Evolutionary conservation across 176 grass and related monocot genomes (phyloP).

Genomic region (Alopecurus myosuroides): DNA sequence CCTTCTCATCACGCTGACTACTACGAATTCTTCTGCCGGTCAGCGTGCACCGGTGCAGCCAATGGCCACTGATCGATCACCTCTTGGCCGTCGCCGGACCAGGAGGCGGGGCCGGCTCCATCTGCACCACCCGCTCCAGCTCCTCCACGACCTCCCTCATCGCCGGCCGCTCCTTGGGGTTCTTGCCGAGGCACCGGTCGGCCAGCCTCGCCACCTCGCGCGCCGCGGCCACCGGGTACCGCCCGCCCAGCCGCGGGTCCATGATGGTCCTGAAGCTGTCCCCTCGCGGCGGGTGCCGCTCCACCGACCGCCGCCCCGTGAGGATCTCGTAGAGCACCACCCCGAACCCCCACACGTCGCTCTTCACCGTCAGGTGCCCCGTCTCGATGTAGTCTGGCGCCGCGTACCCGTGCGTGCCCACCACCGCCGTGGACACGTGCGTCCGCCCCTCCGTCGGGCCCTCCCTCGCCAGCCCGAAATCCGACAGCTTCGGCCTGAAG

Average conservation of each 20-base stretch:
- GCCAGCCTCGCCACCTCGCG: constrained; percentile 57
- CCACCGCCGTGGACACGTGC: constrained; percentile 84
- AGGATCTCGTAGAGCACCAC: constrained; percentile 89
- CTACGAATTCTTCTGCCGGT: too few relatives aligned
- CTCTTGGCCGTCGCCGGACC: constrained; percentile 2
- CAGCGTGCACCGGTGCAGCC: background rate
- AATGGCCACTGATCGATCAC: background rate
- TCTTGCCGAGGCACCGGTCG: constrained; percentile 66
- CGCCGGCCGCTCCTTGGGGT: constrained; percentile 60
- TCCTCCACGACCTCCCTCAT: constrained; percentile 56
- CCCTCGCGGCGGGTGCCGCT: constrained; percentile 45
- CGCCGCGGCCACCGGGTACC: constrained; percentile 54
- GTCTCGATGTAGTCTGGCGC: constrained; percentile 97
- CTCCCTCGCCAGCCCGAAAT: constrained; percentile 82
- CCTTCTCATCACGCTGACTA: too few relatives aligned
- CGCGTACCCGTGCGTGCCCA: constrained; percentile 86
- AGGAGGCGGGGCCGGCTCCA: constrained; percentile 18
- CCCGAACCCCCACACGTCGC: constrained; percentile 91
- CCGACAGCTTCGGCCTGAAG: constrained; percentile 76
- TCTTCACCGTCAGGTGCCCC: constrained; percentile 74
- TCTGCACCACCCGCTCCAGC: constrained; percentile 52
- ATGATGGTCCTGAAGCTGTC: constrained; percentile 57
- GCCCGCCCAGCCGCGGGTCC: constrained; percentile 61
- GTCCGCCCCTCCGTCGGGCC: constrained; percentile 67
- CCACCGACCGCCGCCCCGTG: constrained; percentile 64